Evolutionary conservation across 1,284 basidiomycete species (phyloP), one percentile per base, ranked within the genome.

Genomic region (Pterulicium gracile): DNA sequence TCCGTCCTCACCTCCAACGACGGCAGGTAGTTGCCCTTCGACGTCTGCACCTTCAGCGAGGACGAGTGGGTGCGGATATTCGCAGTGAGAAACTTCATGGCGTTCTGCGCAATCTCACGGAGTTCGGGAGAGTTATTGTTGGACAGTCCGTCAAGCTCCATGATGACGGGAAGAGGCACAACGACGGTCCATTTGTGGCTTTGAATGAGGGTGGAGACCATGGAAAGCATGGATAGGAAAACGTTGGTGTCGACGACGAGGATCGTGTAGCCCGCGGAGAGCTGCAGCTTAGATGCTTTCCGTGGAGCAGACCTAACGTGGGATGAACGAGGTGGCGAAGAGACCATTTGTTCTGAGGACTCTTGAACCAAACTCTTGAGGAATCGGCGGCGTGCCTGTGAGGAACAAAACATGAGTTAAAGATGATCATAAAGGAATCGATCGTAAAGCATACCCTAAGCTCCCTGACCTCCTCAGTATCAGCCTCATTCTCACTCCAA

Each of bases 221-320:
- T 69, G 0, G 78, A 63, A 3, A 95, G 68, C 0, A 87, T 87
- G 0, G 88, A 87, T 3, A 97, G 73, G 0, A 97, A 67, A 49
- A 97, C 86, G 66, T 98, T 98, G 43, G 94, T 98, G 64, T 98
- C 94, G 55, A 97, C 72, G 3, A 98, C 82, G 45, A 98, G 80
- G 34, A 87, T 73, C 1, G 91, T 92, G 62, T 94, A 96, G 1
- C 94, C 93, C 0, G 90, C 76, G 3, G 88, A 67, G 48, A 90
- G 74, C 34, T 71, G 67, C n/a, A 88, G 58, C 4, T 67, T 55
- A 2, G 70, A 64, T 5, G 63, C 63, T 3, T 64, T 55, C 17
- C 58, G 55, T 32, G 54, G 55, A 14, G 59, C 50, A 46, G 61
- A 64, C 44, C 60, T 60, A 39, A 59, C 44, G 34, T 55, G 58